Conservation (phyloP, 768 basidiomycete genomes). For the Russula emetica region DNA sequence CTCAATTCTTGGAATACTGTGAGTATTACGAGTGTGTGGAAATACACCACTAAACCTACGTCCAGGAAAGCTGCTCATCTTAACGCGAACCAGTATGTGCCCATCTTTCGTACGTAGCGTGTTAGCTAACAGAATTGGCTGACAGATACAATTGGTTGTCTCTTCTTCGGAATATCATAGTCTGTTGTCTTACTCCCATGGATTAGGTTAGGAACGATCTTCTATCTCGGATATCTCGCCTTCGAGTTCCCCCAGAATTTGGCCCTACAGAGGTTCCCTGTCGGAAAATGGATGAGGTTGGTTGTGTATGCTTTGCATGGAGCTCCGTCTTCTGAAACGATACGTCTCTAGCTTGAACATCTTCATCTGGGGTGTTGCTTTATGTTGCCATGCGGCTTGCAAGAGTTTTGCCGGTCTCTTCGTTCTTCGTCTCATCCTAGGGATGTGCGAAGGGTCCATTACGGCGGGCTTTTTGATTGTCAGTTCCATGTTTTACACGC, state of each 20-base stretch:
- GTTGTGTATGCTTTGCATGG: constrained; percentile 10
- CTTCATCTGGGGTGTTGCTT: constrained; percentile 59
- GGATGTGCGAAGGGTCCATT: constrained; percentile 66
- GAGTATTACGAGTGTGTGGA: constrained; percentile 23
- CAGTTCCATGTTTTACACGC: constrained; percentile 74
- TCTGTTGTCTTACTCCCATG: not conserved
- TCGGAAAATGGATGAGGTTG: constrained; percentile 79
- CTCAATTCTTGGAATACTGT: constrained; percentile 70
- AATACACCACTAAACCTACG: constrained; percentile 7
- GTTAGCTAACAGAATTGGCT: not conserved
- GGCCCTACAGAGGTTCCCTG: constrained; percentile 66
- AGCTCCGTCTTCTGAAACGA: not conserved
- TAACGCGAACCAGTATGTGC: constrained; percentile 56
- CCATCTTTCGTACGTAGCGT: not conserved
- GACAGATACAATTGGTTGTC: constrained; percentile 64
- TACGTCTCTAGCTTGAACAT: constrained; percentile 53
- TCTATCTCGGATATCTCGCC: constrained; percentile 63
- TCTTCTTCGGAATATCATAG: not conserved
- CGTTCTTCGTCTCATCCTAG: constrained; percentile 58
- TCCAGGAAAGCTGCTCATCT: constrained; percentile 56
- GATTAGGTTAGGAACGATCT: constrained; percentile 69
- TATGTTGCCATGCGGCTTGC: constrained; percentile 65
- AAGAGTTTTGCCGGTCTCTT: constrained; percentile 63
- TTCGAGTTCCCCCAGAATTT: constrained; percentile 77
- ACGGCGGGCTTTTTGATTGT: constrained; percentile 77